Percentiles rank a stretch among this genome's conserved stretches.
Conservation (phyloP, 208 protist genomes). For the Trypanosoma mega region DNA sequence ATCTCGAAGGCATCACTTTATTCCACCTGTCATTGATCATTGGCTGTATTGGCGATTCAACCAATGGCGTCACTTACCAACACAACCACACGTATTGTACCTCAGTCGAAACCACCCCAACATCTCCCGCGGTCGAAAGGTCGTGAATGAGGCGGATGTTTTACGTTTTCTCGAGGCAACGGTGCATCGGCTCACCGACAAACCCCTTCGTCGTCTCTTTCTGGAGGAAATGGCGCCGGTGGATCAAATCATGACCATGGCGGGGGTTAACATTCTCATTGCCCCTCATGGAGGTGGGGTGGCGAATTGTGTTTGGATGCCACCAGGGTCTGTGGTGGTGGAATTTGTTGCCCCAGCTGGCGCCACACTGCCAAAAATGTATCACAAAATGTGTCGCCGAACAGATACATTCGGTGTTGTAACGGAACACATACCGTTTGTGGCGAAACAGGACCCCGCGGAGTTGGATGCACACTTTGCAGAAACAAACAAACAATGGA, state of each 20-base stretch:
- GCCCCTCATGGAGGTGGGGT: conserved; percentile 34
- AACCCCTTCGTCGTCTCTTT: conserved; percentile 17
- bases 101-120: conserved; percentile 28
- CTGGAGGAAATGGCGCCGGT: conserved; percentile 28
- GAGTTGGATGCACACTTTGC: conserved; percentile 13
- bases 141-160: conserved; percentile 30
- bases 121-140: conserved; percentile 26
- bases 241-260: conserved; percentile 25
- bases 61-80: conserved; percentile 9
- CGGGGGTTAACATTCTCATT: conserved; percentile 25
- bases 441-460: conserved; percentile 24
- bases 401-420: background rate
- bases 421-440: conserved; percentile 24
- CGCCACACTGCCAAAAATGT: conserved; percentile 20
- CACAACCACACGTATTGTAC: conserved; percentile 21
- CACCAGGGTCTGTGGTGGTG: conserved; percentile 25
- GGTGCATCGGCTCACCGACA: conserved; percentile 11
- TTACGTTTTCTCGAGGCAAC: conserved; percentile 17
- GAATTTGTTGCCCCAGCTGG: conserved; percentile 31
- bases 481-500: background rate
- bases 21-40: background rate
- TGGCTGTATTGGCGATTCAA: conserved; percentile 13
- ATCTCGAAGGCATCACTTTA: background rate
- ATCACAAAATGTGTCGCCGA: conserved; percentile 18
- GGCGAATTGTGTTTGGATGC: conserved; percentile 42